Evolutionary conservation across 768 basidiomycete genomes (phyloP), one percentile per base, ranked within the genome.

Genomic region (Tulasnella sp.): DNA sequence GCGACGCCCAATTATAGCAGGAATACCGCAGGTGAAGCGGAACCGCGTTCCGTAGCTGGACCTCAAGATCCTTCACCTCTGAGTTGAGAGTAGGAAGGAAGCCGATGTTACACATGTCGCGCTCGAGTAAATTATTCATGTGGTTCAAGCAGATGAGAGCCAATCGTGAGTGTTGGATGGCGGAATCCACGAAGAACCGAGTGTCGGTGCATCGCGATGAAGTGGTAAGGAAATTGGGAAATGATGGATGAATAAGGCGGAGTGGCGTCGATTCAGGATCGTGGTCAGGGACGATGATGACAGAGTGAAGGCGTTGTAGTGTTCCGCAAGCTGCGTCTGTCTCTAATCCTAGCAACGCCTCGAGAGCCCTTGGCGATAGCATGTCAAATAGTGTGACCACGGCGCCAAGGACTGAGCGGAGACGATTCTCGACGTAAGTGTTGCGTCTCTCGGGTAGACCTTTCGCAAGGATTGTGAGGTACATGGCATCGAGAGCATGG

Each of bases 211-310:
- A 56, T 42, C 55, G 24, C 23, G 27, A 11, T 1, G 21, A 24
- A 13, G 59, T 47, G 11, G 44, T 62, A 13, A 62, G 32, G 34
- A 62, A 62, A 43, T 58, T 48, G 2, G 30, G 61, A 44, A 62
- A 62, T 19, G 61, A 62, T 2, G 44, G 61, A 50, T 62, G 61
- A 13, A 47, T 48, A 17, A 62, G 21, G 9, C 56, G 32, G 21
- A 59, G 44, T n/a, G 34, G 34, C 19, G 45, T 44, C 10, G 27
- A 26, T n/a, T 54, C 29, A 11, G 42, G 32, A 5, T 38, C 34
- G 4, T 29, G 10, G n/a, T 26, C 48, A 24, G 58, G 45, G 13
- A 51, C 24, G 15, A 59, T 41, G 13, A 59, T 51, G 19, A 59
- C 45, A 7, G 47, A 59, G 45, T 59, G 58, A 19, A 50, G 47